phyloP scores from a whole-genome alignment of 2,329 filamentous ascomycete species.

The Nigrospora osmanthi region DNA sequence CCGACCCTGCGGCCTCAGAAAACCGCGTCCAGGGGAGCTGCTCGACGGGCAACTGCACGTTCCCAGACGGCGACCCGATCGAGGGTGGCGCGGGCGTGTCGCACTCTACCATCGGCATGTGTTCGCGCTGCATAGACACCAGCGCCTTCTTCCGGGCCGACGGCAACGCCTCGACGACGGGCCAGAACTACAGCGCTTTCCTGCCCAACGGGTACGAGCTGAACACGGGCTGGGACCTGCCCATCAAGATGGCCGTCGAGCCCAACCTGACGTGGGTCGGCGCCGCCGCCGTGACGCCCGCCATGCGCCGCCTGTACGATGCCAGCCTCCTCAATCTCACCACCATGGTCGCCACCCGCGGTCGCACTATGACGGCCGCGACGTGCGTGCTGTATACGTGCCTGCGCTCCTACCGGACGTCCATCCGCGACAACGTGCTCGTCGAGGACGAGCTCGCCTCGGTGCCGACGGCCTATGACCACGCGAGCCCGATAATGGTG shows the following conservation, averaged over 20 bases:
- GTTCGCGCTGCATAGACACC: not conserved
- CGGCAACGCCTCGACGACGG: not conserved
- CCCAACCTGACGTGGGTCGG: not conserved
- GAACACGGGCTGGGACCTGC: no score
- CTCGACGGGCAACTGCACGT: constrained; percentile 2
- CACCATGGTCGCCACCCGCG: not conserved
- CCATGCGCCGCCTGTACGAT: not conserved
- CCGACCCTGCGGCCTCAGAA: not conserved
- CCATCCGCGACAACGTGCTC: no score
- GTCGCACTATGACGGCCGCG: constrained; percentile 3
- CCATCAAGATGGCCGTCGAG: not conserved
- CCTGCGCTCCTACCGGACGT: constrained; percentile 7
- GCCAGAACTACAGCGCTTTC: no score
- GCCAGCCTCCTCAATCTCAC: not conserved
- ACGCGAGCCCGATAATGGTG: no score
- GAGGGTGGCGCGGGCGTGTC: not conserved
- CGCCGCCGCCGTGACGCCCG: not conserved
- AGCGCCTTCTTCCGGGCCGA: no score
- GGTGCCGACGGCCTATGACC: no score
- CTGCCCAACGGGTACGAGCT: no score
- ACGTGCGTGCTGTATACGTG: constrained; percentile 10
- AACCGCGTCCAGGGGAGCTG: not conserved
- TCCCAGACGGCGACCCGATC: not conserved
- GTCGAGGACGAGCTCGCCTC: no score
- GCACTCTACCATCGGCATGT: not conserved